Base-by-base conservation (phyloP, 805 yeast genomes). In the Candida broadrunensis region DNA sequence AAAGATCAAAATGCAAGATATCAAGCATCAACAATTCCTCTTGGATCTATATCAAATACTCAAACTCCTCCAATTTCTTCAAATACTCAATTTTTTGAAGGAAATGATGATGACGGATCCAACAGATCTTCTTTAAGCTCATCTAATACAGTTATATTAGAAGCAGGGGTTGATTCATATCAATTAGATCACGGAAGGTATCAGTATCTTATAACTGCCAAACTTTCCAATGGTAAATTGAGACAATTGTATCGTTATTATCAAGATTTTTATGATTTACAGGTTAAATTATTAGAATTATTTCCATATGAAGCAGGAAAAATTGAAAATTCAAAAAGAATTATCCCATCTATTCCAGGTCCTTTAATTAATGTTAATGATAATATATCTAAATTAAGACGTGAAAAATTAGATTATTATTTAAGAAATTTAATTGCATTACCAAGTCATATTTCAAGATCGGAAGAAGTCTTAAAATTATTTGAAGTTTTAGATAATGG, bases 241-340 rank as follows among this genome's bases (percentile, higher is more conserved):
- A 73, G 97, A 43, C 78, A 80, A 44, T 68, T 93, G 47, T 88
- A 93, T 61, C 75, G 99, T 44, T 90, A 77, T 64, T 93, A 93
- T 64, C 97, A 91, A 60, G 99, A 93, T 65, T 93, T 93, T 58
- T 93, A 90, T 61, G 96, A 93, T 59, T 78, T 90, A 58, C 99
- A 93, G 60, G 89, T 89, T 38, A 79, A 75, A 46, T 69, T 93
- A 37, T 70, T 91, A 37, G 93, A 85, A 52, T 73, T 81, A 20
- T 93, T 86, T 72, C 97, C 97, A 6, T 80, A 76, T 45, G 99
- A 91, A 62, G 96, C 97, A 7, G 97, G 97, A 12, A 81, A 88
- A 50, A 82, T 80, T 33, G 83, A 81, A 40, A 85, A 85, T 61
- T 72, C 80, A 20, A 79, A 81, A 38, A 79, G 99, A 48, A 83